Base-by-base conservation (phyloP, 2,329 filamentous ascomycete species). In the Exophiala bonariae region DNA sequence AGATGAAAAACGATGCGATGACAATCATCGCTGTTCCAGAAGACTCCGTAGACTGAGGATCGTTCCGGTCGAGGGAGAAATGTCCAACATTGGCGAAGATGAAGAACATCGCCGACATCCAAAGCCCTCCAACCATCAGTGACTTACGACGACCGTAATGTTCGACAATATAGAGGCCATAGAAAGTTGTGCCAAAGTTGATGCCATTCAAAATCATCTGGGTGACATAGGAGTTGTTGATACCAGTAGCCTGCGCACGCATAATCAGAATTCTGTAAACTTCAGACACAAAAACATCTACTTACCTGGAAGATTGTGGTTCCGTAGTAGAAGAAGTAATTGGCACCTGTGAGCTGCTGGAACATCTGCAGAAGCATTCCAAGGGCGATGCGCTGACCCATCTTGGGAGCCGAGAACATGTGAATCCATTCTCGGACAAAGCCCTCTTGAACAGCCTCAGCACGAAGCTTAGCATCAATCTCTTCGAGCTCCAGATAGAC, bases 81-180 rank as follows among this genome's bases (percentile, higher is more conserved):
- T 75, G 73, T 6, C 82, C 54, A 23, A 86, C 72, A 0, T 74
- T 71, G 22, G 81, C 83, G 63, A 85, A 87, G 53, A 72, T 67
- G 60, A 72, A 55, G 62, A 95, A 86, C 75, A 86, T 91, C 61
- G 91, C 64, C 23, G 91, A 74, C 89, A 95, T 95, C 61, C 88
- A 87, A 3, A 83, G 49, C 20, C 87, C 88, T 62, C 90, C 90
- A 64, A 77, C 79, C 66, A 95, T 80, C 57, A 95, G 83, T 47
- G 95, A 82, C 40, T 79, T 77, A 56, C 89, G 87, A 66, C 90
- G 88, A 58, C 89, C 90, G 57, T 90, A 80, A 60, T 75, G 80
- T 76, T 96, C 90, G 54, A 95, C 83, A 16, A 85, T 85, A 73
- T 79, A 95, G 80, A 95, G 95, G 30, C 89, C 93, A 61, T 95